A percentile compares a stretch with the other conserved stretches of the same genome.
phyloP scores from a whole-genome alignment of 331 rosid species.

The Erythrophleum ivorense region DNA sequence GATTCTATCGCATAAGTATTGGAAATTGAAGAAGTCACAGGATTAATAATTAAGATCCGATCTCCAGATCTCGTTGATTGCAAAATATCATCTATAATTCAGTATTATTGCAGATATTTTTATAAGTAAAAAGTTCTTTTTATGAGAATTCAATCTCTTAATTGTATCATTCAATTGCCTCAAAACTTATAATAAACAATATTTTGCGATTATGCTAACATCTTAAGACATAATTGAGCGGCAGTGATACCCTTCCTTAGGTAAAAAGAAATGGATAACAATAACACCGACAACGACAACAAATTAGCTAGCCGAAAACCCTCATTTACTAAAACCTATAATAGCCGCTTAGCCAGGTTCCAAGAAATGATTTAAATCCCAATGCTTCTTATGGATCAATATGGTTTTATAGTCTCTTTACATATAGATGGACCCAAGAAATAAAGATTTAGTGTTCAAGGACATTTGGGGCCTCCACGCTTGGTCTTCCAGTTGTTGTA shows the following conservation, averaged over 20 bases:
- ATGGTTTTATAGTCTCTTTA: too few relatives aligned
- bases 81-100: not conserved
- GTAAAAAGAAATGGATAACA: not conserved
- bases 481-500: constrained; percentile 72
- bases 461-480: constrained; percentile 74
- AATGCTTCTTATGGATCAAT: too few relatives aligned
- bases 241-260: not conserved
- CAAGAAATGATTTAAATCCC: too few relatives aligned
- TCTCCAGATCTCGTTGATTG: not conserved
- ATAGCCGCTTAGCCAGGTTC: too few relatives aligned
- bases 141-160: not conserved
- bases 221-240: not conserved
- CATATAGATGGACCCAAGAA: too few relatives aligned
- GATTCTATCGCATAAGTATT: constrained; percentile 22
- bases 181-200: not conserved
- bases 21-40: constrained; percentile 23
- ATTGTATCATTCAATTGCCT: not conserved
- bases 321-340: not conserved
- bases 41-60: not conserved
- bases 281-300: not conserved
- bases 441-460: constrained; percentile 32
- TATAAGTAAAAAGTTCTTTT: not conserved
- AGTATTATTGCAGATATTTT: not conserved
- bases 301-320: not conserved
- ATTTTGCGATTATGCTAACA: not conserved